These are phyloP conservation scores for Verticillium longisporum DNA, from an alignment of 2,329 filamentous ascomycete species.

Conservation along the genomic window DNA sequence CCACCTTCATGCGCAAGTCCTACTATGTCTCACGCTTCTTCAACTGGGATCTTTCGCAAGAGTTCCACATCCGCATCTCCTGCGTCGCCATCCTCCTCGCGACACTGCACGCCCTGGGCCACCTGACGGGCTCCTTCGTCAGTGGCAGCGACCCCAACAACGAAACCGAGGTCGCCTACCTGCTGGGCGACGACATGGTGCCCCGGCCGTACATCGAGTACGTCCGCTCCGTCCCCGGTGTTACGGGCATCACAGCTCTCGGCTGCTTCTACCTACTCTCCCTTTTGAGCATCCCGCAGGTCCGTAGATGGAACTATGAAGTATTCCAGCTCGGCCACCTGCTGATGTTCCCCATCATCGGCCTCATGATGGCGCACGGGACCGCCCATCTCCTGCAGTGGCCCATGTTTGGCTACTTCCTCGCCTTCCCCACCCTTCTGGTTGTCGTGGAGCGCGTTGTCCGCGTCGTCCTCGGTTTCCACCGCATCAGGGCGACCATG, in stretches of 20 bases:
- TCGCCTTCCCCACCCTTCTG: constrained; percentile 45
- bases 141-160: constrained; percentile 37
- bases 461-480: constrained; percentile 40
- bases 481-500: constrained; percentile 38
- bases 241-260: constrained; percentile 41
- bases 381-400: constrained; percentile 41
- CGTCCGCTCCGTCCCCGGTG: constrained; percentile 39
- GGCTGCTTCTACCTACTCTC: constrained; percentile 42
- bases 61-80: constrained; percentile 49
- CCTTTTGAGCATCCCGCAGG: constrained; percentile 39
- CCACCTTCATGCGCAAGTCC: constrained; percentile 43
- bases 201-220: constrained; percentile 38
- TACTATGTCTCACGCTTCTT: constrained; percentile 46
- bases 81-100: constrained; percentile 41
- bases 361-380: constrained; percentile 47
- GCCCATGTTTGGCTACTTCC: constrained; percentile 51
- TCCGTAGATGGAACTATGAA: constrained; percentile 46
- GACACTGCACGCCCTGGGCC: constrained; percentile 46
- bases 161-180: constrained; percentile 33
- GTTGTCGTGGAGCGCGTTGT: constrained; percentile 40
- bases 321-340: constrained; percentile 50
- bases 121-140: constrained; percentile 44
- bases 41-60: constrained; percentile 49
- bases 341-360: constrained; percentile 52
- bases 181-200: constrained; percentile 35